Evolutionary conservation across 2,329 filamentous ascomycete genomes (phyloP), one percentile per base, ranked within the genome.

Genomic region (Ophiostoma australiae): DNA sequence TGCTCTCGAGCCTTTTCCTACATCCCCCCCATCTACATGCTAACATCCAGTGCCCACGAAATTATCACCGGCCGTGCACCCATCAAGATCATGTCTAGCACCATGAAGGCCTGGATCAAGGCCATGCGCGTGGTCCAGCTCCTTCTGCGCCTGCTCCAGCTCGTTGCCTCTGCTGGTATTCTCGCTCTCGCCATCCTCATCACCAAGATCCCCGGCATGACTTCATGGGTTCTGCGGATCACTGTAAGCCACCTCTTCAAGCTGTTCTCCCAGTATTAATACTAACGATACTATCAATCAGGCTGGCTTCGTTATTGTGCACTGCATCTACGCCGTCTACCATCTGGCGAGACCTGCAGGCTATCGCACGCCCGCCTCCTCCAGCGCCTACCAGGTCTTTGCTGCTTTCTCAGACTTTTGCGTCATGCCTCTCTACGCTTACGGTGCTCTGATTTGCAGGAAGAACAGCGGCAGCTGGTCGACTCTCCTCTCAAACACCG

Each of bases 341-440:
- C 93, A 97, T 78, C 87, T 96, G 55, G 84, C 87, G 17, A 87
- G 91, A 41, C 87, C 89, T 52, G 86, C 91, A 0, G 88, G 87
- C 67, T 86, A 84, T 65, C 88, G 93, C 69, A 89, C 93, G 0
- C 89, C 94, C 0, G 90, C 84, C 3, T 97, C 92, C 31, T 92
- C 93, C 23, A 90, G 92, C 17, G 94, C 92, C 74, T 98, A 98
- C 80, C 93, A 96, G 80, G 81, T 95, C 71, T 98, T 97, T 78
- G 88, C 93, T 2, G 84, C 87, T 13, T 81, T 93, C 63, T 86
- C 91, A 61, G 94, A 98, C 78, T 76, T 88, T 17, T 81, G 81
- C 13, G 80, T 86, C 65, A 75, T 86, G 35, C 83, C 85, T 10
- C 80, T 89, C 52, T 90, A 87, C 76, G 82, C 82, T 7, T 89